A percentile compares a stretch with the other conserved stretches of the same genome.
Evolutionary conservation across 108 stramenopile genomes (phyloP).

Genomic region (Bacterosira constricta): DNA sequence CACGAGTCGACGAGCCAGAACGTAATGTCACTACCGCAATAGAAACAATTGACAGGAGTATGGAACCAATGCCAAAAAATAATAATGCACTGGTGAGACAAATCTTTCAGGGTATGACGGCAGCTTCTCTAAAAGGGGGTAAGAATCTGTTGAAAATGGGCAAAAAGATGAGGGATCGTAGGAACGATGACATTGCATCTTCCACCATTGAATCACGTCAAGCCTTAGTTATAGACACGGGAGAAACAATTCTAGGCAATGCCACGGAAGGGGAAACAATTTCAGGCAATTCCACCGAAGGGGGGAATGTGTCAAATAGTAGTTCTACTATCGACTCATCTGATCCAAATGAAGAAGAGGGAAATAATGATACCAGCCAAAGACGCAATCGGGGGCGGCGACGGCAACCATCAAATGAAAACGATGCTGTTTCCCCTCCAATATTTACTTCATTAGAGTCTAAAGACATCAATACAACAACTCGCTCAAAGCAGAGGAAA

Average conservation of each 20-base stretch:
- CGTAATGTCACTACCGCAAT: not conserved
- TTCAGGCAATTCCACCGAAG: not conserved
- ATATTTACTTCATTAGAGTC: constrained; percentile 11
- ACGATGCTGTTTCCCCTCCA: not conserved
- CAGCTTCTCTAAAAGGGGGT: not conserved
- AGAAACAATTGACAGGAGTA: too few relatives aligned
- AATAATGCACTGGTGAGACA: not conserved
- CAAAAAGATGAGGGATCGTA: not conserved
- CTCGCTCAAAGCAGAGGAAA: constrained; percentile 17
- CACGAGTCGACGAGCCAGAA: constrained; percentile 3
- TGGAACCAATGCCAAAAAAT: not conserved
- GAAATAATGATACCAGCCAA: not conserved
- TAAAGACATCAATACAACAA: constrained; percentile 24
- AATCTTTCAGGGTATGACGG: not conserved
- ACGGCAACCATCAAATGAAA: too few relatives aligned
- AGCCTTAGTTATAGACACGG: not conserved
- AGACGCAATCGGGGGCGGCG: constrained; percentile 6
- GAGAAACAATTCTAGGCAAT: not conserved
- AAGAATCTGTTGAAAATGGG: not conserved
- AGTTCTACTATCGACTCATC: not conserved
- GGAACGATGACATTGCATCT: not conserved
- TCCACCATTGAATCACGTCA: not conserved
- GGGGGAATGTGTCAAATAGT: not conserved
- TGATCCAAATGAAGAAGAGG: not conserved
- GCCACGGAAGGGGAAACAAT: not conserved